Evolutionary conservation across 1,284 basidiomycete genomes (phyloP).

Genomic region (Mycosarcoma maydis): DNA sequence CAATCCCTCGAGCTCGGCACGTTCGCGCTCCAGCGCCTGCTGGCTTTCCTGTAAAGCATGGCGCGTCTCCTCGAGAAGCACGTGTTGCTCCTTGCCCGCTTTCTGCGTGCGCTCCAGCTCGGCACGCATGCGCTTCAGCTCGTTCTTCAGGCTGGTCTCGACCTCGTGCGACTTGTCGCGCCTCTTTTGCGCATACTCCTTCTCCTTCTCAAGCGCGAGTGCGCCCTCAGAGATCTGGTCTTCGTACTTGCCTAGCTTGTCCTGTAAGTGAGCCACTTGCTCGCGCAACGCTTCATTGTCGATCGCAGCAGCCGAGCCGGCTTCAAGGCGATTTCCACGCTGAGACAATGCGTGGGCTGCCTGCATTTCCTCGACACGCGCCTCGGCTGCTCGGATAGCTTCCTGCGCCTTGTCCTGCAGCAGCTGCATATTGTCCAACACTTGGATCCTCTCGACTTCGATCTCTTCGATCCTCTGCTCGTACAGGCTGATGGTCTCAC

Average conservation of each 20-base stretch:
- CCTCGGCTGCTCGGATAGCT: slow-evolving; percentile 76
- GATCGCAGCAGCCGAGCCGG: slow-evolving; percentile 74
- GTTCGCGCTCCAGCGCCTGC: slow-evolving; percentile 87
- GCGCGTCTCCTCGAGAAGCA: slow-evolving; percentile 70
- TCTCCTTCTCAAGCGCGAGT: slow-evolving; percentile 77
- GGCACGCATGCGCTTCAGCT: slow-evolving; percentile 69
- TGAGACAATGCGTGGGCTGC: slow-evolving; percentile 20
- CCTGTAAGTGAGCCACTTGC: slow-evolving; percentile 84
- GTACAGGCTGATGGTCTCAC: slow-evolving; percentile 70
- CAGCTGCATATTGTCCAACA: slow-evolving; percentile 47
- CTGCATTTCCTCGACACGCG: slow-evolving; percentile 74
- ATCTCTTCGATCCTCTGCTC: slow-evolving; percentile 46
- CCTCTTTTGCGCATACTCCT: slow-evolving; percentile 74
- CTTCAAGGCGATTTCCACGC: slow-evolving; percentile 12
- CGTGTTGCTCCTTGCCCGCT: slow-evolving; percentile 48
- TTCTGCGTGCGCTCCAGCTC: slow-evolving; percentile 71
- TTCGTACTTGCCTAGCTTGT: slow-evolving; percentile 79
- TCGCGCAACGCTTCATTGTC: slow-evolving; percentile 91
- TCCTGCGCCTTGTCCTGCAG: slow-evolving; percentile 79
- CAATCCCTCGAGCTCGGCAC: slow-evolving; percentile 86
- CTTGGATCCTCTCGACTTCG: slow-evolving; percentile 64
- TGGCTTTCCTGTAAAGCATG: slow-evolving; percentile 87
- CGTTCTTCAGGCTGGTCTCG: slow-evolving; percentile 70
- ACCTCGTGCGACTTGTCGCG: slow-evolving; percentile 73
- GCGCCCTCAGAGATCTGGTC: slow-evolving; percentile 85